Evolutionary conservation across 208 protist genomes (phyloP).

Genomic region (Leishmania martiniquensis): DNA sequence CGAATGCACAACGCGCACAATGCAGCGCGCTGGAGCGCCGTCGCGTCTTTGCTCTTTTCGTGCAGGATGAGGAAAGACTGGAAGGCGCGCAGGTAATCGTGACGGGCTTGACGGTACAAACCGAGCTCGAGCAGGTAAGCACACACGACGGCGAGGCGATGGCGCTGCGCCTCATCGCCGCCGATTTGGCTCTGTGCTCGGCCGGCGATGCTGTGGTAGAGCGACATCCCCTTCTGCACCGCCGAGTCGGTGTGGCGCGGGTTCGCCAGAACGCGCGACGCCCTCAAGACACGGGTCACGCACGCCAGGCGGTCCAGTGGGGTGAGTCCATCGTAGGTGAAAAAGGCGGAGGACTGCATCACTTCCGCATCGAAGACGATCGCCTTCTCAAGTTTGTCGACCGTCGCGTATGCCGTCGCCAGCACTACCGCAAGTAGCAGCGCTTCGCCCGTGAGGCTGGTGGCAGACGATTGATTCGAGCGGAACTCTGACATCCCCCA

Average conservation of each 20-base stretch:
- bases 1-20: constrained; percentile 24
- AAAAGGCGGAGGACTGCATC: constrained; percentile 28
- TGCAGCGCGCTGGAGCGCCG: constrained; percentile 18
- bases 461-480: neutral
- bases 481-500: constrained; percentile 31
- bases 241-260: constrained; percentile 22
- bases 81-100: constrained; percentile 30
- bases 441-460: constrained; percentile 18
- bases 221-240: constrained; percentile 28
- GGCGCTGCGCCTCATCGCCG: neutral
- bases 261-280: constrained; percentile 3
- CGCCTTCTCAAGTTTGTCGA: constrained; percentile 7
- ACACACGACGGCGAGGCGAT: constrained; percentile 10
- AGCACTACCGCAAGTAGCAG: constrained; percentile 14
- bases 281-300: constrained; percentile 17
- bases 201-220: constrained; percentile 17
- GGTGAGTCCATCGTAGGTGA: constrained; percentile 24
- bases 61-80: constrained; percentile 22
- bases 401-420: constrained; percentile 15
- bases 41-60: constrained; percentile 12
- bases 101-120: constrained; percentile 15
- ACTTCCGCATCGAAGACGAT: constrained; percentile 27
- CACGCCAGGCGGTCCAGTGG: constrained; percentile 24
- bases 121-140: constrained; percentile 28
- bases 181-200: neutral